Base-by-base conservation (phyloP, 768 basidiomycete species). In the Mycena sanguinolenta region DNA sequence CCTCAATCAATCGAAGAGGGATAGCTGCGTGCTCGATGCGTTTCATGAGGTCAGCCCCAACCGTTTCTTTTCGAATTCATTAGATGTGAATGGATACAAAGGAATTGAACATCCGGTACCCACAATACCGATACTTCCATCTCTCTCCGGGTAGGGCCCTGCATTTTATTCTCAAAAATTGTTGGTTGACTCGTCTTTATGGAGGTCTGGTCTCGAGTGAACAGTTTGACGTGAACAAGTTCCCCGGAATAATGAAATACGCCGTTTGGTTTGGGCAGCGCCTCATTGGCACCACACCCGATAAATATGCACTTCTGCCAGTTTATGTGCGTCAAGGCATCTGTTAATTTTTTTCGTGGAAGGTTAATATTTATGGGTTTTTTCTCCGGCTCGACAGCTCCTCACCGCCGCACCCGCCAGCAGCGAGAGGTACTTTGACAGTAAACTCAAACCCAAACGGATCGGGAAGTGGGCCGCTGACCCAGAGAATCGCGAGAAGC, bases 121-220 rank as follows among this genome's bases (percentile, higher is more conserved):
- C 65, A 4, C 9, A 50, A 19, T 66, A 66, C 34, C 65, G 32
- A 21, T 66, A 66, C 25, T 58, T 50, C 9, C 55, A 58, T 16
- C 42, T 66, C 32, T 49, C 44, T 17, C 64, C 64, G 3, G 55
- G 64, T 64, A 17, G 21, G 17, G 34, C 23, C 28, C 30, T 28
- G 25, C 39, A 60, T 10, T 10, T 28, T 60, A 28, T 44, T 3
- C 42, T 27, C 13, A 10, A n/a, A n/a, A n/a, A n/a, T n/a, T n/a
- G n/a, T n/a, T n/a, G n/a, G n/a, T n/a, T n/a, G n/a, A n/a, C n/a
- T n/a, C n/a, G n/a, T n/a, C n/a, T n/a, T n/a, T n/a, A n/a, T n/a
- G n/a, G n/a, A 63, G 61, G 61, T 10, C 63, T 64, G 4, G 63
- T 64, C 63, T 64, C 63, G 25, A 54, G 25, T 38, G 63, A 64